Conservation (phyloP, 2,329 filamentous ascomycete genomes). For the Fusarium globosum region DNA sequence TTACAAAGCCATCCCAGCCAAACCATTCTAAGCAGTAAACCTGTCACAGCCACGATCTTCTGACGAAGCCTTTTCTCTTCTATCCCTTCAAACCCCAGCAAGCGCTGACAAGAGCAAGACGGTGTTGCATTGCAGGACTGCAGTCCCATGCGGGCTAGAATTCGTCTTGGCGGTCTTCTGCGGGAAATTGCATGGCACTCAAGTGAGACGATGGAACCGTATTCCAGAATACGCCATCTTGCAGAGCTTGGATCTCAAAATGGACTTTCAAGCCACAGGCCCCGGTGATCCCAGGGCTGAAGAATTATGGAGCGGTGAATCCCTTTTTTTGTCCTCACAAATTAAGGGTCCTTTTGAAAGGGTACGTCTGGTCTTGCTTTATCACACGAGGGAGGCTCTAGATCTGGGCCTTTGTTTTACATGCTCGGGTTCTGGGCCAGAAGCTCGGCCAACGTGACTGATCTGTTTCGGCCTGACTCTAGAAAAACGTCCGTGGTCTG, state of each 20-base stretch:
- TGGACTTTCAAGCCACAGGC: constrained; percentile 3
- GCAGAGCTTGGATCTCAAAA: constrained; percentile 20
- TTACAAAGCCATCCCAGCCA: background rate
- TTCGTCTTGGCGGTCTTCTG: background rate
- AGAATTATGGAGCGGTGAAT: constrained; percentile 16
- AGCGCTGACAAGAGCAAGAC: constrained; percentile 2
- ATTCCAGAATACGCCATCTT: constrained; percentile 31
- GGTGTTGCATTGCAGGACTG: constrained; percentile 17
- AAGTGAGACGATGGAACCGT: constrained; percentile 14
- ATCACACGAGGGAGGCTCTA: constrained; percentile 2
- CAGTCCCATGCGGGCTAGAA: constrained; percentile 3
- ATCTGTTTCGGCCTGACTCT: constrained; percentile 5
- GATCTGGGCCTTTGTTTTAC: background rate
- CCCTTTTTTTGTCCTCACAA: background rate
- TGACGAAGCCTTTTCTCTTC: background rate
- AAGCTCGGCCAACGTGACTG: constrained; percentile 14
- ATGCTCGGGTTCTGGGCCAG: background rate
- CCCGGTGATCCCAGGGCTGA: constrained; percentile 13
- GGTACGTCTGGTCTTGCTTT: background rate
- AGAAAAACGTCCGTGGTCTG: background rate
- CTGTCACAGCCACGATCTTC: constrained; percentile 1
- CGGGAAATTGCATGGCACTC: constrained; percentile 22
- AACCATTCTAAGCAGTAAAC: background rate
- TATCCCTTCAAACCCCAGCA: background rate
- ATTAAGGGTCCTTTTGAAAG: constrained; percentile 17